Evolutionary conservation across 192 early-diverging fungal species (phyloP).

Genomic region (Kickxella alabastrina): DNA sequence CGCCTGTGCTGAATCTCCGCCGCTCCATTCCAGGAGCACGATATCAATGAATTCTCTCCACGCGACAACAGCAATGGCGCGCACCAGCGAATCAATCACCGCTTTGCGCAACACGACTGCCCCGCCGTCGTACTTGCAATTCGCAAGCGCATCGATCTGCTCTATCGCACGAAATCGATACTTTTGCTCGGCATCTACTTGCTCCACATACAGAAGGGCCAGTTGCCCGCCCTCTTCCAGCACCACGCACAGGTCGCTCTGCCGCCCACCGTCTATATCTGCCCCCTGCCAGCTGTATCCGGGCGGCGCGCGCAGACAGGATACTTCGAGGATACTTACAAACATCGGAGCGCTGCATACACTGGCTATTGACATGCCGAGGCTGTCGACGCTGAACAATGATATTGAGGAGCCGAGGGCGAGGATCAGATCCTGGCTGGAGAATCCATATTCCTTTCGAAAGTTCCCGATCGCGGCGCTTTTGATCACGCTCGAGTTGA

Average conservation of each 20-base stretch:
- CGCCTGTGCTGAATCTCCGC: neutral
- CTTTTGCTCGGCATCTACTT: neutral
- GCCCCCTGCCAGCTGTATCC: neutral
- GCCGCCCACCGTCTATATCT: neutral
- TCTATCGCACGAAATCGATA: neutral
- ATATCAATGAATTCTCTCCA: slow-evolving; percentile 34
- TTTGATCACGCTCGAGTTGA: slow-evolving; percentile 23
- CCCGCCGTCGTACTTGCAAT: neutral
- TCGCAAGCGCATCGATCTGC: neutral
- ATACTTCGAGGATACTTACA: slow-evolving; percentile 13
- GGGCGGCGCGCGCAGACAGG: neutral
- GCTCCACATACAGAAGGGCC: slow-evolving; percentile 11
- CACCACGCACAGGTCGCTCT: slow-evolving; percentile 12
- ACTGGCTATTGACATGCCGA: slow-evolving; percentile 1
- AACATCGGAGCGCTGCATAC: slow-evolving; percentile 25
- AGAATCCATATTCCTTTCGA: neutral
- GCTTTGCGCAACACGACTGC: slow-evolving; percentile 17
- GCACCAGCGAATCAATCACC: slow-evolving; percentile 17
- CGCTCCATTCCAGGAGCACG: slow-evolving; percentile 8
- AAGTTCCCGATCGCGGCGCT: slow-evolving; percentile 14
- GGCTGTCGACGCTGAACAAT: slow-evolving; percentile 9
- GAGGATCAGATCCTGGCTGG: slow-evolving; percentile 11
- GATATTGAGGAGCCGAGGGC: slow-evolving; percentile 15
- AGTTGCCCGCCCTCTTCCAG: slow-evolving; percentile 10
- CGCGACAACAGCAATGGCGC: slow-evolving; percentile 23